Evolutionary conservation across 768 basidiomycete species (phyloP).

Genomic region (Amanita muscaria): DNA sequence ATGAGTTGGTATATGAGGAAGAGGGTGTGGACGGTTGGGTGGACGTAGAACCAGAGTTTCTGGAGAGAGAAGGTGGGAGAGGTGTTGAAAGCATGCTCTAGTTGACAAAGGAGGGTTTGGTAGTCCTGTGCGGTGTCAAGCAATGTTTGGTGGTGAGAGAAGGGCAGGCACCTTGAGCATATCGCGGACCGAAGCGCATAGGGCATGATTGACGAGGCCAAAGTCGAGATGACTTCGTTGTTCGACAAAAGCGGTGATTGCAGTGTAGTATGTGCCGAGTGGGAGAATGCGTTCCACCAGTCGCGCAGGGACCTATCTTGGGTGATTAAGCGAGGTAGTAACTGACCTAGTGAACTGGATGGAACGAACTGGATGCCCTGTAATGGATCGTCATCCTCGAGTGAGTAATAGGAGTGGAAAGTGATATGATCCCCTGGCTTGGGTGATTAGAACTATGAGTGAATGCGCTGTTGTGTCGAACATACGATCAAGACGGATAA

Average conservation of each 20-base stretch:
- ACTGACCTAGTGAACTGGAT: constrained; percentile 55
- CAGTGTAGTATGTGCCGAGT: constrained; percentile 91
- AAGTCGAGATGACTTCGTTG: constrained; percentile 79
- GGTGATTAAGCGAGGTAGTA: constrained; percentile 75
- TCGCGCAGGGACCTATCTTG: too few species aligned
- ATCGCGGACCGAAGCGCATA: constrained; percentile 87
- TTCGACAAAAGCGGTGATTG: constrained; percentile 89
- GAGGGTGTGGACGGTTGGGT: constrained; percentile 91
- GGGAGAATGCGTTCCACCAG: constrained; percentile 89
- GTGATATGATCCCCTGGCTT: constrained; percentile 86
- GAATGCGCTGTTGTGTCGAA: constrained; percentile 6
- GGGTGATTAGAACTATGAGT: constrained; percentile 4
- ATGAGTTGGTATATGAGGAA: constrained; percentile 83
- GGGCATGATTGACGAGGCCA: constrained; percentile 91
- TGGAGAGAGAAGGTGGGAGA: constrained; percentile 86
- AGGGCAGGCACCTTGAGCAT: too few species aligned
- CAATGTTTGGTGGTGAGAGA: too few species aligned
- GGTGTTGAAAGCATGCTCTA: constrained; percentile 88
- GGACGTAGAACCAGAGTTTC: constrained; percentile 96
- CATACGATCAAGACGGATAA: constrained; percentile 87
- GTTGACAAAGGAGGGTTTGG: constrained; percentile 85
- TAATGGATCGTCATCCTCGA: constrained; percentile 76
- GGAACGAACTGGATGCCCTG: constrained; percentile 76
- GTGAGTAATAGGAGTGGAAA: constrained; percentile 71
- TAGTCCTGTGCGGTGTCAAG: too few species aligned